Conservation (phyloP, 169 alveolate genomes). For the Plasmodium fragile region DNA sequence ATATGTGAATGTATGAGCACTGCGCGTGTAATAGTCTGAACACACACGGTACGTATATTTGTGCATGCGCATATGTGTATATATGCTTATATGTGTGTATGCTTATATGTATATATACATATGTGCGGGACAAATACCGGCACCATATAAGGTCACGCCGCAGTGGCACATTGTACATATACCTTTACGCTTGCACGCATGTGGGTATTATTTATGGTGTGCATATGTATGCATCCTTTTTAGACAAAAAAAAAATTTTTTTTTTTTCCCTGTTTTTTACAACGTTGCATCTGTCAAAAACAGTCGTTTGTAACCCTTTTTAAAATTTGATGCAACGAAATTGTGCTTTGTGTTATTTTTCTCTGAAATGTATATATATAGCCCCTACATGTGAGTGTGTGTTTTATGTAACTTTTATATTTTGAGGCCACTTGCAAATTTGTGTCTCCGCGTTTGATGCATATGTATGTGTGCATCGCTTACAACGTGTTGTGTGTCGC, state of each 20-base stretch:
- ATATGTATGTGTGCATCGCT: background rate
- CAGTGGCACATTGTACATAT: background rate
- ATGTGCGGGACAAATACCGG: background rate
- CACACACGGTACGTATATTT: background rate
- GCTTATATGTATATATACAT: background rate
- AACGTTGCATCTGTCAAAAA: background rate
- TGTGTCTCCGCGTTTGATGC: background rate
- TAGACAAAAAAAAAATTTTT: background rate
- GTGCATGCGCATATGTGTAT: background rate
- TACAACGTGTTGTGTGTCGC: background rate
- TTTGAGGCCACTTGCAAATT: background rate
- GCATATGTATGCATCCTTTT: background rate
- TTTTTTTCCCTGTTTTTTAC: background rate
- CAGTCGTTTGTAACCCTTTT: constrained; percentile 4
- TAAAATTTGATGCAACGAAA: background rate
- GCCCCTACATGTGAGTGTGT: background rate
- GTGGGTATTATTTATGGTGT: background rate
- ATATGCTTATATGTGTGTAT: background rate
- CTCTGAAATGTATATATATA: background rate
- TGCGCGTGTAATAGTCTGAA: constrained; percentile 9
- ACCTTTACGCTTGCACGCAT: background rate
- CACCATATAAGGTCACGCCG: background rate
- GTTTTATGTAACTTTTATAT: background rate
- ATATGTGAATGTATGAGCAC: background rate
- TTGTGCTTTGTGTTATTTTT: constrained; percentile 6